Evolutionary conservation across 345 rosid species (phyloP).

Genomic region (Trapa incisa): DNA sequence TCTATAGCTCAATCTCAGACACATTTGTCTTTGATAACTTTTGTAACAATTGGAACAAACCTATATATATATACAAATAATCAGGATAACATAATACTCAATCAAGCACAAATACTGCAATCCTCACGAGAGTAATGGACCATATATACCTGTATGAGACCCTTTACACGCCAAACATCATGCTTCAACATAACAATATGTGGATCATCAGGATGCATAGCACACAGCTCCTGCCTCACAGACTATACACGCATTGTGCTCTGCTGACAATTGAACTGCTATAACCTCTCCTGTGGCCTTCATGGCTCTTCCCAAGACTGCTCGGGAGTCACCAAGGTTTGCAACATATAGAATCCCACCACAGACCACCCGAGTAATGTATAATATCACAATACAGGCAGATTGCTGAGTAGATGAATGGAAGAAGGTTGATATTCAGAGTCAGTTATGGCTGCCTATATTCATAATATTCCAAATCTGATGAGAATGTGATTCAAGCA

Average conservation of each 20-base stretch:
- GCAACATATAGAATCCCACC: conserved; percentile 29
- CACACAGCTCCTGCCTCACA: conserved; percentile 28
- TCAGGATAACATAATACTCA: too few species aligned
- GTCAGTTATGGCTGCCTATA: conserved; percentile 8
- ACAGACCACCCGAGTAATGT: conserved; percentile 12
- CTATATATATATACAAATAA: too few species aligned
- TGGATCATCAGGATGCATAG: conserved; percentile 34
- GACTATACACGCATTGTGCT: conserved; percentile 34
- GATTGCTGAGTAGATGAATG: too few species aligned
- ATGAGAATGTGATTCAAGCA: background rate
- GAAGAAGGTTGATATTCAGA: too few species aligned
- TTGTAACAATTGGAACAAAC: too few species aligned
- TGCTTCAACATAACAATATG: conserved; percentile 31
- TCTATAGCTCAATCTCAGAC: too few species aligned
- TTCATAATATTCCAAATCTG: conserved; percentile 4
- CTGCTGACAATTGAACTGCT: conserved; percentile 32
- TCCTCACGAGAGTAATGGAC: background rate
- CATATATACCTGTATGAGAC: conserved; percentile 31
- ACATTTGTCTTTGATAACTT: too few species aligned
- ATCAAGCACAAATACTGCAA: too few species aligned
- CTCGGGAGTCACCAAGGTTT: conserved; percentile 42
- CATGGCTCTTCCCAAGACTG: conserved; percentile 33
- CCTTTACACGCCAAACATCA: conserved; percentile 42
- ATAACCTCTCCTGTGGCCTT: conserved; percentile 32
- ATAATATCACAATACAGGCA: too few species aligned